phyloP scores from a whole-genome alignment of 2,329 filamentous ascomycete genomes.

The Pseudonectria buxi region DNA sequence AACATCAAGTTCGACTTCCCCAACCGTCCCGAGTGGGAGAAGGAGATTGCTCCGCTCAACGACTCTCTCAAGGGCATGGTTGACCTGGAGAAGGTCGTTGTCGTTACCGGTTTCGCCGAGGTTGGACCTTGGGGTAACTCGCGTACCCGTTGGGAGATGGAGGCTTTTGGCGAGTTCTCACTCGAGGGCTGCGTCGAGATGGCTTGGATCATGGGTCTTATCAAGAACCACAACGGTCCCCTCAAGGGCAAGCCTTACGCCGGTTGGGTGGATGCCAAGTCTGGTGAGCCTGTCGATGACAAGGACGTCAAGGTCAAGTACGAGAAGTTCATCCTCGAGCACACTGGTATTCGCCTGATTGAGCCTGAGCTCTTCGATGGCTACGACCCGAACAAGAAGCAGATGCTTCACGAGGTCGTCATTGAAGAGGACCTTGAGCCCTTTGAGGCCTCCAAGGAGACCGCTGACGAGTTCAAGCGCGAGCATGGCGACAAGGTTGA shows the following conservation, averaged over 20 bases:
- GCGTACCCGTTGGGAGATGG: slow-evolving; percentile 98
- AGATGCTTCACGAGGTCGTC: slow-evolving; percentile 94
- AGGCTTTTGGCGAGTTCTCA: slow-evolving; percentile 92
- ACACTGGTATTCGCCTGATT: slow-evolving; percentile 94
- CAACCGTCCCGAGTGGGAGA: slow-evolving; percentile 81
- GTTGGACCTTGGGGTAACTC: slow-evolving; percentile 98
- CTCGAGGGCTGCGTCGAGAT: slow-evolving; percentile 97
- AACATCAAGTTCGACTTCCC: slow-evolving; percentile 99
- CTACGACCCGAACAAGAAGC: slow-evolving; percentile 98
- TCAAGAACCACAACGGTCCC: slow-evolving; percentile 95
- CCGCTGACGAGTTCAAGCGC: slow-evolving; percentile 92
- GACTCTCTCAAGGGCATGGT: slow-evolving; percentile 93
- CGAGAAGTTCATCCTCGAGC: slow-evolving; percentile 92
- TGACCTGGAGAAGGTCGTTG: slow-evolving; percentile 94
- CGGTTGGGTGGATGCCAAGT: slow-evolving; percentile 93
- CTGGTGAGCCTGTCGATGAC: slow-evolving; percentile 91
- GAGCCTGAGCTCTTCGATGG: slow-evolving; percentile 95
- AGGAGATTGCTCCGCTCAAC: slow-evolving; percentile 83
- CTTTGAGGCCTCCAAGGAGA: slow-evolving; percentile 96
- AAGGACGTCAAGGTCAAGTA: slow-evolving; percentile 98
- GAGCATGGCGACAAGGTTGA: slow-evolving; percentile 97
- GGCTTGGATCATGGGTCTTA: slow-evolving; percentile 99
- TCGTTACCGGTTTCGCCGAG: slow-evolving; percentile 94
- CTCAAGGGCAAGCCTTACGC: slow-evolving; percentile 96
- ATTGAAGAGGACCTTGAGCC: slow-evolving; percentile 96